Conservation (phyloP, 2,329 filamentous ascomycete species). For the Hirsutella rhossiliensis region DNA sequence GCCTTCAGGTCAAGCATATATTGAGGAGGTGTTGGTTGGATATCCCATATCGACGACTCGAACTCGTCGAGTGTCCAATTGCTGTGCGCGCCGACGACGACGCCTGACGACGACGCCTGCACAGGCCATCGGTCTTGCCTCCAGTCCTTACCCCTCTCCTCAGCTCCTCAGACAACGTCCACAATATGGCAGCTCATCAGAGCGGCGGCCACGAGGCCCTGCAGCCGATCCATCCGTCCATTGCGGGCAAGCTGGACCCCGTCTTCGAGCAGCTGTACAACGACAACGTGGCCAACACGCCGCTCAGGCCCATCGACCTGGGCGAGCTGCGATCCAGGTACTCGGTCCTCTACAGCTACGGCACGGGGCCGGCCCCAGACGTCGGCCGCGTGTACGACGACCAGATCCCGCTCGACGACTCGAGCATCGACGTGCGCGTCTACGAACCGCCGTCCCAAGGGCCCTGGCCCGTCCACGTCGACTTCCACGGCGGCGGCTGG, state of each 20-base stretch:
- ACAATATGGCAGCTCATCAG: not conserved
- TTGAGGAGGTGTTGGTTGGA: no score
- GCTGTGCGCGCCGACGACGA: no score
- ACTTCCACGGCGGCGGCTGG: slow-evolving; percentile 38
- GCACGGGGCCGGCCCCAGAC: slow-evolving; percentile 27
- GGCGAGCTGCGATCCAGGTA: slow-evolving; percentile 25
- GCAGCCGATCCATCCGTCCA: slow-evolving; percentile 34
- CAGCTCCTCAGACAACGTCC: not conserved
- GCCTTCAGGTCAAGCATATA: no score
- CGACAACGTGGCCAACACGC: slow-evolving; percentile 27
- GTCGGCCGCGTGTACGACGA: slow-evolving; percentile 26
- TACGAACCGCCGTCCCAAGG: slow-evolving; percentile 29
- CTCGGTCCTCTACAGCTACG: slow-evolving; percentile 31
- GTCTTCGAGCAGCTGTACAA: slow-evolving; percentile 36
- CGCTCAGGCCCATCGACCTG: slow-evolving; percentile 26
- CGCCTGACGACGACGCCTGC: no score
- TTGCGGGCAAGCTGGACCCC: slow-evolving; percentile 32
- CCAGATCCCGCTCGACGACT: slow-evolving; percentile 17
- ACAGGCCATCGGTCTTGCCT: no score
- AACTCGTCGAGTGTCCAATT: no score
- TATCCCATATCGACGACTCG: no score
- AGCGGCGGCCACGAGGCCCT: slow-evolving; percentile 25
- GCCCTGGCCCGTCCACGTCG: slow-evolving; percentile 33
- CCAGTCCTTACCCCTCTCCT: no score
- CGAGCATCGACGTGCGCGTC: slow-evolving; percentile 22